phyloP scores from a whole-genome alignment of 2,329 filamentous ascomycete genomes.

The Stromatinia cepivora region DNA sequence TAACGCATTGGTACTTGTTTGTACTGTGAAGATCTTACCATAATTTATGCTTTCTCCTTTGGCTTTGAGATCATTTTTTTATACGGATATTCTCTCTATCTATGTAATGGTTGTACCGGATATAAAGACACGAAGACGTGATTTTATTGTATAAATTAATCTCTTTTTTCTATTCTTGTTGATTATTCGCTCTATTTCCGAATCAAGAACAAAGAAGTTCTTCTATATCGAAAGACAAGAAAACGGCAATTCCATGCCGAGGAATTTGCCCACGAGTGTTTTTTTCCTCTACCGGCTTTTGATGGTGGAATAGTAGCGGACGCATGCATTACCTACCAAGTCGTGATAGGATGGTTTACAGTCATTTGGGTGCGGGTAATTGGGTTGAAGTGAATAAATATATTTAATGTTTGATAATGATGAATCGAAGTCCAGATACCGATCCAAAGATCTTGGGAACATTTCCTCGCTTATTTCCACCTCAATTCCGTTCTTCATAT shows the following conservation, averaged over 20 bases:
- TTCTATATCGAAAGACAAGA: background rate
- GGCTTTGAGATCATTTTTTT: background rate
- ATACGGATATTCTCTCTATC: background rate
- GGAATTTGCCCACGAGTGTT: background rate
- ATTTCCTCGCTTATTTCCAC: constrained; percentile 1
- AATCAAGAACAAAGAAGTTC: background rate
- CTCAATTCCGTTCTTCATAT: background rate
- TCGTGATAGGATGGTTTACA: background rate
- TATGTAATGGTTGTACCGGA: background rate
- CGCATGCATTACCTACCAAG: background rate
- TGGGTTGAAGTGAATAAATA: background rate
- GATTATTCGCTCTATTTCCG: background rate
- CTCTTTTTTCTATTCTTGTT: background rate
- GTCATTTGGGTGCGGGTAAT: background rate
- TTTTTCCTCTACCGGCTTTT: background rate
- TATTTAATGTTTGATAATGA: background rate
- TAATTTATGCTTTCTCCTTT: background rate
- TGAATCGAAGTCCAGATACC: background rate
- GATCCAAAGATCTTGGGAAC: background rate
- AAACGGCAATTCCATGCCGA: constrained; percentile 4
- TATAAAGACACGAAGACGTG: background rate
- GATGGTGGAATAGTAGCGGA: too few species aligned
- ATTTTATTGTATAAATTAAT: background rate
- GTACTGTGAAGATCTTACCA: background rate
- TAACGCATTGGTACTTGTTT: background rate